Percentiles rank a stretch among this genome's conserved stretches.
These are phyloP conservation scores for Umbilicaria muhlenbergii DNA, from an alignment of 495 filamentous ascomycete genomes.

Conservation along the genomic window DNA sequence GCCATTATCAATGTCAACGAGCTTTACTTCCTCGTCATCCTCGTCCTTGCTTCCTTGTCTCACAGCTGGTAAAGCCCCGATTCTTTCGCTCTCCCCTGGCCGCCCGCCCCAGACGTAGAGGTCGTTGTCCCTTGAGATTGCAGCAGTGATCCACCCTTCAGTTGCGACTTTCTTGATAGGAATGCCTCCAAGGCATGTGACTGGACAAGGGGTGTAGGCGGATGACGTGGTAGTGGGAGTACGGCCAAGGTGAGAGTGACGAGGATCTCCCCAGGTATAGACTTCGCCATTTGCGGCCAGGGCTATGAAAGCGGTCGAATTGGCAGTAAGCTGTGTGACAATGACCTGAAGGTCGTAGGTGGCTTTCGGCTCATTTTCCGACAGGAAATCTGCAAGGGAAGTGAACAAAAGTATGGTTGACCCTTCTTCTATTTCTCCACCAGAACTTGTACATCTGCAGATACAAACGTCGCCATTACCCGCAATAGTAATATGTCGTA, in stretches of 20 bases:
- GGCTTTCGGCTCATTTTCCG: background rate
- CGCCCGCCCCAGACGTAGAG: constrained; percentile 48
- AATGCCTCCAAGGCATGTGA: constrained; percentile 33
- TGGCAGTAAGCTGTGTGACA: constrained; percentile 31
- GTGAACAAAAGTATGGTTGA: no score
- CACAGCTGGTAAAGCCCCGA: constrained; percentile 8
- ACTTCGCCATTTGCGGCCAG: constrained; percentile 32
- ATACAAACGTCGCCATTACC: constrained; percentile 11
- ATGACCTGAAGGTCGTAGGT: constrained; percentile 10
- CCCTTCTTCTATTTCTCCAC: no score
- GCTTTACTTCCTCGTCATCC: constrained; percentile 15
- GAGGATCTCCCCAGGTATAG: constrained; percentile 43
- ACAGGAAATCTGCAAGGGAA: no score
- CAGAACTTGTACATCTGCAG: background rate
- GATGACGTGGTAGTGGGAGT: constrained; percentile 4
- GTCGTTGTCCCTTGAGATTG: constrained; percentile 38
- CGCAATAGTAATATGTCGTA: constrained; percentile 8
- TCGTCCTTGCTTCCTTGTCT: background rate
- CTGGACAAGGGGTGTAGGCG: constrained; percentile 19
- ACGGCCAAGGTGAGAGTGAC: constrained; percentile 21
- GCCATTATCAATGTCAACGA: constrained; percentile 23
- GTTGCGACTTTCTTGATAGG: constrained; percentile 37
- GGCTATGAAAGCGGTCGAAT: constrained; percentile 34
- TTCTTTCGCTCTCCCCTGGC: constrained; percentile 17
- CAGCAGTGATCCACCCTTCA: constrained; percentile 39